These are phyloP conservation scores for Debaryomyces robertsiae DNA, from an alignment of 1,139 yeast genomes.

Conservation along the genomic window DNA sequence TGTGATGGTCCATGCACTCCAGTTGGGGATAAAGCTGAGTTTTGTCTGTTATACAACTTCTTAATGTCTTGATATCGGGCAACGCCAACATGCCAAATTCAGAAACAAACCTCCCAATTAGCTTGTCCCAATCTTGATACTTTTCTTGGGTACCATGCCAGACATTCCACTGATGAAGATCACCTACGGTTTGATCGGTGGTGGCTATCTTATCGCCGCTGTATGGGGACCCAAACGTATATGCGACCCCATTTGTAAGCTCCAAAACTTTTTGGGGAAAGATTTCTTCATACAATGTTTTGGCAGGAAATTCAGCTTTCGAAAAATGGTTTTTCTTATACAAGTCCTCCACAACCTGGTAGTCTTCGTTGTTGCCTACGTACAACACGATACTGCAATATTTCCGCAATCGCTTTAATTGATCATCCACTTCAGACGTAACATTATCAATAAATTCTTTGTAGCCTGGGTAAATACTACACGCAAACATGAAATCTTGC, in stretches of 20 bases:
- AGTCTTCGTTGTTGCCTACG: slow-evolving; percentile 53
- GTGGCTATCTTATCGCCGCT: slow-evolving; percentile 31
- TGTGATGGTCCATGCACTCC: slow-evolving; percentile 39
- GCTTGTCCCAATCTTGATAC: slow-evolving; percentile 44
- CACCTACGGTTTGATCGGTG: slow-evolving; percentile 41
- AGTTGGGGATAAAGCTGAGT: slow-evolving; percentile 41
- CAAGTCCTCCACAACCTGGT: slow-evolving; percentile 39
- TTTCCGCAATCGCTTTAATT: slow-evolving; percentile 39
- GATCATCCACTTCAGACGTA: slow-evolving; percentile 33
- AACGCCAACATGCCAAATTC: slow-evolving; percentile 52
- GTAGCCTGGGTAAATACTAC: slow-evolving; percentile 49
- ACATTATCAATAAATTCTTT: slow-evolving; percentile 32
- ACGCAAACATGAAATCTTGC: slow-evolving; percentile 58
- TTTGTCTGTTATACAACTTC: slow-evolving; percentile 32
- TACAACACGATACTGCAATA: slow-evolving; percentile 35
- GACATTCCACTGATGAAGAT: slow-evolving; percentile 52
- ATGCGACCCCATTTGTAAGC: slow-evolving; percentile 29
- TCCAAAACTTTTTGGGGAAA: slow-evolving; percentile 34
- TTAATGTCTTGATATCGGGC: slow-evolving; percentile 33
- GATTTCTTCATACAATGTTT: slow-evolving; percentile 38
- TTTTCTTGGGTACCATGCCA: slow-evolving; percentile 50
- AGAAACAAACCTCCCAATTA: slow-evolving; percentile 46
- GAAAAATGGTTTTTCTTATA: slow-evolving; percentile 26
- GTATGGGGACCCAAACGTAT: slow-evolving; percentile 49
- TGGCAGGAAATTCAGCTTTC: slow-evolving; percentile 41